phyloP scores from a whole-genome alignment of 345 rosid genomes.

The Dipteronia dyeriana region DNA sequence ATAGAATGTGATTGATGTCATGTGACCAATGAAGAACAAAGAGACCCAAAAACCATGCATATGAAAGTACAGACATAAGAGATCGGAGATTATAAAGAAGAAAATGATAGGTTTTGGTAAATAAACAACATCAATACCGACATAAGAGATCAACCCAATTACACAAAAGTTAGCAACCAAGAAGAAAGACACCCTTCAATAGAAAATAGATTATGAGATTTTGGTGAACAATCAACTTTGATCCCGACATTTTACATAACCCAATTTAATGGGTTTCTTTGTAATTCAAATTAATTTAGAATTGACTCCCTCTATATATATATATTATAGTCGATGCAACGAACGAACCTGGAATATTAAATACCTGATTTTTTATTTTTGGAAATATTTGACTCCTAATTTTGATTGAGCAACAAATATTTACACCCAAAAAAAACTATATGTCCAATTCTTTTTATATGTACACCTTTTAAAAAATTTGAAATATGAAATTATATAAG shows the following conservation, averaged over 20 bases:
- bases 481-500: no score
- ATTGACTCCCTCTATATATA: no score
- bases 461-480: no score
- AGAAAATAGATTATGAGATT: neutral
- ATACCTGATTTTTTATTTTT: no score
- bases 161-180: neutral
- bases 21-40: neutral
- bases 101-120: conserved; percentile 22
- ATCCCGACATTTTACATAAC: conserved; percentile 13
- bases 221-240: conserved; percentile 33
- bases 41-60: neutral
- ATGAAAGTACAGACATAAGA: neutral
- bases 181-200: neutral
- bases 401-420: no score
- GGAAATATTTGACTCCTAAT: no score
- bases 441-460: no score
- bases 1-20: no score
- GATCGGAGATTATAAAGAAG: neutral
- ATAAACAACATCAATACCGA: conserved; percentile 29
- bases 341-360: no score
- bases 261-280: neutral
- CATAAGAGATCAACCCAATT: conserved; percentile 19
- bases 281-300: neutral
- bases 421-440: no score
- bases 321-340: no score